These are phyloP conservation scores for Saccharomycopsis vini DNA, from an alignment of 805 yeast species.

Conservation along the genomic window DNA sequence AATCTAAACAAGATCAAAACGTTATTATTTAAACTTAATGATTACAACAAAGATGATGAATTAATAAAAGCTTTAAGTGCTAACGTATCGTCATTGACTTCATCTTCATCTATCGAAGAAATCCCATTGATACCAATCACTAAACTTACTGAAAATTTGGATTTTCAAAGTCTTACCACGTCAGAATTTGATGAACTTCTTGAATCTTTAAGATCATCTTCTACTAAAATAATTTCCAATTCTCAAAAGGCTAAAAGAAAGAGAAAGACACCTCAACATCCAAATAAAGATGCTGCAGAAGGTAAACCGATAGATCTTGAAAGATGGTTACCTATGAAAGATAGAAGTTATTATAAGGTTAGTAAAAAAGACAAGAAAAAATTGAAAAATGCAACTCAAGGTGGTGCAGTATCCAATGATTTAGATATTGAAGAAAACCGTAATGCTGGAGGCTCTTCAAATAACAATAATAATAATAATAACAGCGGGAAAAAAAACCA, in stretches of 20 bases:
- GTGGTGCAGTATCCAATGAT: constrained; percentile 39
- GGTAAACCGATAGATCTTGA: constrained; percentile 48
- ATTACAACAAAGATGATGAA: no score
- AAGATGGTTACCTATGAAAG: constrained; percentile 87
- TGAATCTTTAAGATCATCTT: constrained; percentile 18
- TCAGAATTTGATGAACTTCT: constrained; percentile 19
- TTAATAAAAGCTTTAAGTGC: not conserved
- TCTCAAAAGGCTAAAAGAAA: constrained; percentile 8
- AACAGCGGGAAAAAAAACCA: not conserved
- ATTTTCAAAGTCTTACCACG: constrained; percentile 26
- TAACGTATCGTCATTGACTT: not conserved
- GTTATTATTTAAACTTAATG: no score
- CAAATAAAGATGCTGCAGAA: constrained; percentile 22
- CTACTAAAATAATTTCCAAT: no score
- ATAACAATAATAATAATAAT: not conserved
- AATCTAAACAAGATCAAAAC: no score
- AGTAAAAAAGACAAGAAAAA: constrained; percentile 53
- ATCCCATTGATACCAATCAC: constrained; percentile 24
- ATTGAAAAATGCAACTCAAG: constrained; percentile 40
- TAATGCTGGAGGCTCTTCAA: constrained; percentile 1
- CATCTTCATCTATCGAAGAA: no score
- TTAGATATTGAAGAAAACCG: constrained; percentile 33
- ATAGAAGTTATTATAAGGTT: constrained; percentile 75
- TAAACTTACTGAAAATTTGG: constrained; percentile 25
- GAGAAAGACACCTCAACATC: constrained; percentile 24